Percentiles rank a stretch among this genome's conserved stretches.
Conservation (phyloP, 306 rosid species). For the Arachis stenosperma region DNA sequence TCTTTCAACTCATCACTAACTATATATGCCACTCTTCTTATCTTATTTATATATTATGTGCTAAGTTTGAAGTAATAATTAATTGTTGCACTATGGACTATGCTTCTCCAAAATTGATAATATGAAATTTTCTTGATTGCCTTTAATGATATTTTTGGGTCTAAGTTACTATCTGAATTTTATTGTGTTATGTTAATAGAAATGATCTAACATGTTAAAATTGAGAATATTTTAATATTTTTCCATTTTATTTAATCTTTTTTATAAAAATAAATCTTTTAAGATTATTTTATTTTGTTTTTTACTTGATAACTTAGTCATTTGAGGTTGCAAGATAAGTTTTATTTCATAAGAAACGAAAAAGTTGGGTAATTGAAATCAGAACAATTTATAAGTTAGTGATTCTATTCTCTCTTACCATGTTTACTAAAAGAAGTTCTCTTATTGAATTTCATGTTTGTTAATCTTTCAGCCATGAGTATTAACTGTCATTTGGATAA, state of each 20-base stretch:
- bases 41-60: too few relatives aligned
- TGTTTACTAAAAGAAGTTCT: too few relatives aligned
- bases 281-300: not conserved
- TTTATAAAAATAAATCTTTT: not conserved
- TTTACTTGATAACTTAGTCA: too few relatives aligned
- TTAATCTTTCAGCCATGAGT: too few relatives aligned
- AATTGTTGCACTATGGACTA: slow-evolving; percentile 23
- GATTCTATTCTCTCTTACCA: too few relatives aligned
- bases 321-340: slow-evolving; percentile 19
- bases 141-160: not conserved
- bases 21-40: too few relatives aligned
- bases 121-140: slow-evolving; percentile 17
- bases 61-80: too few relatives aligned
- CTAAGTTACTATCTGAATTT: not conserved
- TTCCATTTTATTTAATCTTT: too few relatives aligned
- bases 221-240: not conserved
- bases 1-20: too few relatives aligned
- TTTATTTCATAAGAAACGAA: slow-evolving; percentile 14
- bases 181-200: not conserved
- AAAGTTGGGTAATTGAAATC: slow-evolving; percentile 27
- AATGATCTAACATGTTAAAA: not conserved
- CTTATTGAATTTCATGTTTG: too few relatives aligned
- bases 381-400: too few relatives aligned
- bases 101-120: slow-evolving; percentile 27
- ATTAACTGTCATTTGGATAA: too few relatives aligned